phyloP scores from a whole-genome alignment of 1,284 basidiomycete species.

The Schizopora paradoxa region DNA sequence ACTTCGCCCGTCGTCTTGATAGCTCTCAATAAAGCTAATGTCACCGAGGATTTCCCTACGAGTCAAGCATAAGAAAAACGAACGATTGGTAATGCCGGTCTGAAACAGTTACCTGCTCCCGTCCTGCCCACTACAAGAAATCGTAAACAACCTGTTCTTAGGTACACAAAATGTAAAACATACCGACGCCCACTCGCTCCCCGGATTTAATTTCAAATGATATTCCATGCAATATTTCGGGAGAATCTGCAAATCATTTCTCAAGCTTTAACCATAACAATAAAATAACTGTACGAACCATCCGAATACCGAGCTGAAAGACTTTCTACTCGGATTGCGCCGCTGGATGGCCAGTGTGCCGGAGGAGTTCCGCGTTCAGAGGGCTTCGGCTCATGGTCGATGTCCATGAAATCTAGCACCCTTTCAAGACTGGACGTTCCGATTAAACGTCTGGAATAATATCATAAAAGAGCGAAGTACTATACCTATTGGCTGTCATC shows the following conservation, averaged over 20 bases:
- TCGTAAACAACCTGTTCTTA: not conserved
- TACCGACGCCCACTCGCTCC: slow-evolving; percentile 38
- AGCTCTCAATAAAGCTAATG: slow-evolving; percentile 38
- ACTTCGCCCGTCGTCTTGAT: slow-evolving; percentile 39
- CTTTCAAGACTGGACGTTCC: slow-evolving; percentile 31
- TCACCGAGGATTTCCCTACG: slow-evolving; percentile 30
- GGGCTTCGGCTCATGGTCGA: slow-evolving; percentile 35
- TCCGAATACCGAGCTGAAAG: slow-evolving; percentile 23
- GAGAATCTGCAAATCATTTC: slow-evolving; percentile 19
- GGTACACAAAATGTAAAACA: slow-evolving; percentile 5
- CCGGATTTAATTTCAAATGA: slow-evolving; percentile 36
- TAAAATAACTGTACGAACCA: slow-evolving; percentile 3
- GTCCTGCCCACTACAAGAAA: slow-evolving; percentile 32
- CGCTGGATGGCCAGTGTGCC: slow-evolving; percentile 42
- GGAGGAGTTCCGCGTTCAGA: slow-evolving; percentile 21
- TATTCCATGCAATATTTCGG: slow-evolving; percentile 35
- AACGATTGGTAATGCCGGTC: not conserved
- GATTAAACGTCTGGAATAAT: not conserved
- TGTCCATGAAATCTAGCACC: slow-evolving; percentile 38
- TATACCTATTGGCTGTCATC: slow-evolving; percentile 13
- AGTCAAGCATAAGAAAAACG: not conserved
- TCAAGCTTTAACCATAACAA: slow-evolving; percentile 5
- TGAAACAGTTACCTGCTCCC: slow-evolving; percentile 30
- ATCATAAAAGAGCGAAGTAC: not conserved
- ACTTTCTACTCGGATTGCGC: slow-evolving; percentile 33